A percentile compares a stretch with the other conserved stretches of the same genome.
phyloP scores from a whole-genome alignment of 495 filamentous ascomycete species.

The Hypoxylon crocopeplum region DNA sequence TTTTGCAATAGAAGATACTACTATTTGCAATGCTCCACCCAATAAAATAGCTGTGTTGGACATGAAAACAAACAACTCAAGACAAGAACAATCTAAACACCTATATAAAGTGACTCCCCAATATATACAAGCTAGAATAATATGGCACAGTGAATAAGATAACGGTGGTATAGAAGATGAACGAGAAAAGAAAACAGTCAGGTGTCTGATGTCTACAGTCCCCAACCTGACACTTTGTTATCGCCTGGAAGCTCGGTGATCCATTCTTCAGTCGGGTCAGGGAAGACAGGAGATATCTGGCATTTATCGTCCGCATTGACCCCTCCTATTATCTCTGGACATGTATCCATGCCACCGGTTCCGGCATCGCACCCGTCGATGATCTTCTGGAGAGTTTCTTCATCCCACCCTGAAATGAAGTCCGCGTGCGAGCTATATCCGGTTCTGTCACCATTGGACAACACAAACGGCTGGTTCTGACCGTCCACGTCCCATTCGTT shows the following conservation, averaged over 20 bases:
- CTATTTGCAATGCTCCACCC: no score
- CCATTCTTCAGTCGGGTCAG: conserved; percentile 42
- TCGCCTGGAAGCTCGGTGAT: conserved; percentile 63
- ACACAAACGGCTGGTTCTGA: conserved; percentile 67
- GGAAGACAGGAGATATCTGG: conserved; percentile 49
- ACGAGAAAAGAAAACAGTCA: no score
- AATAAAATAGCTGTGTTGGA: no score
- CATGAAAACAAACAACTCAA: no score
- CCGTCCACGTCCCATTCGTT: conserved; percentile 59
- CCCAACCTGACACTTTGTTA: conserved; percentile 56
- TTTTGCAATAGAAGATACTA: no score
- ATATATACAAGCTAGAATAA: no score
- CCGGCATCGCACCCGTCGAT: conserved; percentile 64
- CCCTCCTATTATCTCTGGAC: conserved; percentile 53
- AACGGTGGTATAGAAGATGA: no score
- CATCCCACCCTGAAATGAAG: conserved; percentile 76
- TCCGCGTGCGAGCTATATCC: conserved; percentile 67
- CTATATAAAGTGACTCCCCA: no score
- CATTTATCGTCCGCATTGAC: conserved; percentile 51
- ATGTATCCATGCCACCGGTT: conserved; percentile 57
- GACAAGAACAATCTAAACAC: no score
- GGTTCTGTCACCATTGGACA: conserved; percentile 62
- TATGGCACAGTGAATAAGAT: no score
- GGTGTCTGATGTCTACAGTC: background rate
- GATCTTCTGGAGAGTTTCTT: conserved; percentile 62